A percentile compares a stretch with the other conserved stretches of the same genome.
Conservation (phyloP, 495 filamentous ascomycete genomes). For the Penicillium verhagenii region DNA sequence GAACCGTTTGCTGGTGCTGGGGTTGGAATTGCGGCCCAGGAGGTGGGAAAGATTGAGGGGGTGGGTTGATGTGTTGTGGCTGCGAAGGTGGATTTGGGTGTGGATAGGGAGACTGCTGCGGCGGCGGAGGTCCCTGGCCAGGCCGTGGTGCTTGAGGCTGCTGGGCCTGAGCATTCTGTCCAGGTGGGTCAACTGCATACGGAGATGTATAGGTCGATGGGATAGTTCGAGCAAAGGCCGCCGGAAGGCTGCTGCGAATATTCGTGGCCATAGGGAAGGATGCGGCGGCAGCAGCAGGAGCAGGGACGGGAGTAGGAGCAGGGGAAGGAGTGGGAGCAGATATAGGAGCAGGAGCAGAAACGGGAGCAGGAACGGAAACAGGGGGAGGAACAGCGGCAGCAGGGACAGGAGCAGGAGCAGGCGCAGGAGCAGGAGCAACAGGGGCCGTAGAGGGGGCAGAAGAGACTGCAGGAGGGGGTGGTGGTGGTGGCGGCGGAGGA, state of each 20-base stretch:
- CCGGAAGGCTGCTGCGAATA: slow-evolving; percentile 44
- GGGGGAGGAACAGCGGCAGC: slow-evolving; percentile 19
- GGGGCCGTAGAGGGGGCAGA: slow-evolving; percentile 18
- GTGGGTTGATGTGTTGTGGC: slow-evolving; percentile 19
- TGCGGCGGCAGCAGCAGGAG: slow-evolving; percentile 21
- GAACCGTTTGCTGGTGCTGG: slow-evolving; percentile 27
- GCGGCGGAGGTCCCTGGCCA: slow-evolving; percentile 18
- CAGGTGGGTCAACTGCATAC: slow-evolving; percentile 42
- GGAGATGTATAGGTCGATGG: slow-evolving; percentile 44
- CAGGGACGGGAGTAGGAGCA: slow-evolving; percentile 18
- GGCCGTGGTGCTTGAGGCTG: slow-evolving; percentile 34
- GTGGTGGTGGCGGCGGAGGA: slow-evolving; percentile 8
- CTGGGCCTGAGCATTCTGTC: slow-evolving; percentile 29
- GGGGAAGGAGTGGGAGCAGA: slow-evolving; percentile 14
- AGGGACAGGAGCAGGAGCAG: slow-evolving; percentile 19
- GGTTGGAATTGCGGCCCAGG: slow-evolving; percentile 16
- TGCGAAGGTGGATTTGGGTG: slow-evolving; percentile 20
- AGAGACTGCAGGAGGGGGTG: slow-evolving; percentile 9
- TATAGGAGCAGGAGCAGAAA: slow-evolving; percentile 16
- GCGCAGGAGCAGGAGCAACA: slow-evolving; percentile 17
- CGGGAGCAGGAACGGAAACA: slow-evolving; percentile 19
- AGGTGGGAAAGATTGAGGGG: slow-evolving; percentile 23
- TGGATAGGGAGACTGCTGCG: slow-evolving; percentile 28
- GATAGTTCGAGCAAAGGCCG: slow-evolving; percentile 41
- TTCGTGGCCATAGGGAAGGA: slow-evolving; percentile 43